A percentile compares a stretch with the other conserved stretches of the same genome.
Conservation (phyloP, 2,329 filamentous ascomycete species). For the Ophiocordyceps unilateralis region DNA sequence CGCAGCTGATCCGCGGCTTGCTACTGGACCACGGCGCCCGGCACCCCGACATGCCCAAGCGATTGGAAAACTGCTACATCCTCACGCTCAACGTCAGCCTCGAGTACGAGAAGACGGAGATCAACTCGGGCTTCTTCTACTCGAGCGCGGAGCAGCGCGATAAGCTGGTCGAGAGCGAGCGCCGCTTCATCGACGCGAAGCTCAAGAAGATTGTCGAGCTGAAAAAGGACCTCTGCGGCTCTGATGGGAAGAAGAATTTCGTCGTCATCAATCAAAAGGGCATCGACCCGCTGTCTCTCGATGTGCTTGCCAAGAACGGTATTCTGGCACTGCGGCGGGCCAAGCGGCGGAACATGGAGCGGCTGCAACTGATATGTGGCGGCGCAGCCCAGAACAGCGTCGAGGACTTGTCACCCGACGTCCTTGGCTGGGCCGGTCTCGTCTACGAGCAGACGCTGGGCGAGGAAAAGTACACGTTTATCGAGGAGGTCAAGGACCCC, state of each 20-base stretch:
- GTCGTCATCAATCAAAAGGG: slow-evolving; percentile 99
- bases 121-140: slow-evolving; percentile 99
- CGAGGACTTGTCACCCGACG: slow-evolving; percentile 73
- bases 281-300: slow-evolving; percentile 88
- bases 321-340: slow-evolving; percentile 87
- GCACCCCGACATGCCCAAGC: slow-evolving; percentile 96
- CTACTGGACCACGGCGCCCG: slow-evolving; percentile 89
- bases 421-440: slow-evolving; percentile 86
- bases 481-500: slow-evolving; percentile 96
- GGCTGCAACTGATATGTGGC: slow-evolving; percentile 85
- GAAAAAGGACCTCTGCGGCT: slow-evolving; percentile 94
- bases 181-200: slow-evolving; percentile 89
- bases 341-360: slow-evolving; percentile 98
- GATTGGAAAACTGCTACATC: slow-evolving; percentile 88
- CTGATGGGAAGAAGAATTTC: slow-evolving; percentile 85
- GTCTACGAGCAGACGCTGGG: slow-evolving; percentile 96
- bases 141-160: slow-evolving; percentile 91
- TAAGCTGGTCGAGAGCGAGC: slow-evolving; percentile 94
- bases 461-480: slow-evolving; percentile 97
- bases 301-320: slow-evolving; percentile 94
- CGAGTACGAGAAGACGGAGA: slow-evolving; percentile 98
- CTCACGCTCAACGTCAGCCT: slow-evolving; percentile 90
- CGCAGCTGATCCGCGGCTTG: slow-evolving; percentile 83
- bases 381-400: slow-evolving; percentile 90
- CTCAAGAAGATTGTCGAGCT: slow-evolving; percentile 93